These are phyloP conservation scores for Biscogniauxia mediterranea DNA, from an alignment of 2,329 filamentous ascomycete genomes.

Conservation along the genomic window DNA sequence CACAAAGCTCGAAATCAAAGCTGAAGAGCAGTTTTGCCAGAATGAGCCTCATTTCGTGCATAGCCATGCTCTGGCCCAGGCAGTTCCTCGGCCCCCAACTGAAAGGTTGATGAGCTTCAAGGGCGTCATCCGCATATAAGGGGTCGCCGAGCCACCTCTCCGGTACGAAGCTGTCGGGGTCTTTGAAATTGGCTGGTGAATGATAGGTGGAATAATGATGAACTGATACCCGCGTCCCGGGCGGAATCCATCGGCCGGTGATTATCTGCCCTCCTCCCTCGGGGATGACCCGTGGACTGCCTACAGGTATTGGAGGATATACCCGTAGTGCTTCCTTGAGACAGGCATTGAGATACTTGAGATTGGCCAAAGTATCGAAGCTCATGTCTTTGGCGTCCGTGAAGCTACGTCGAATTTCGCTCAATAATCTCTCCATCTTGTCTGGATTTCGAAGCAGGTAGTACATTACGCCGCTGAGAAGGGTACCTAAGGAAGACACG, in stretches of 20 bases:
- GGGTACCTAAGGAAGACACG: not conserved
- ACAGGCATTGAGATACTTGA: conserved; percentile 30
- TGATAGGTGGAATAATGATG: conserved; percentile 21
- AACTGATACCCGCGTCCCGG: conserved; percentile 17
- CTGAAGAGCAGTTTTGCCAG: conserved; percentile 12
- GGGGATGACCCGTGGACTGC: conserved; percentile 19
- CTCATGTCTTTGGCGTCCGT: conserved; percentile 26
- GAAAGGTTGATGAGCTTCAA: conserved; percentile 22
- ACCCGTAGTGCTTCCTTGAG: conserved; percentile 25
- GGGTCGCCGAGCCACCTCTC: conserved; percentile 22
- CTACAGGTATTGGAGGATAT: conserved; percentile 23
- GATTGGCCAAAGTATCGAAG: conserved; percentile 18
- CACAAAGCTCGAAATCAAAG: conserved; percentile 16
- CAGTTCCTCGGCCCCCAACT: conserved; percentile 20
- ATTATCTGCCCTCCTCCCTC: conserved; percentile 23
- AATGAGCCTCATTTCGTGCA: conserved; percentile 21
- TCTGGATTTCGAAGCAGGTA: conserved; percentile 14
- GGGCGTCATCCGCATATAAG: conserved; percentile 6
- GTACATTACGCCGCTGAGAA: conserved; percentile 14
- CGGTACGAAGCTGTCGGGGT: conserved; percentile 18
- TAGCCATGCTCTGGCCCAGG: conserved; percentile 22
- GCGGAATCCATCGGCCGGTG: conserved; percentile 20
- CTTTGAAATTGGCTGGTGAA: conserved; percentile 5
- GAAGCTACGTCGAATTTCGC: conserved; percentile 14
- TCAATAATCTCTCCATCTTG: conserved; percentile 10